A percentile compares a stretch with the other conserved stretches of the same genome.
Evolutionary conservation across 495 filamentous ascomycete species (phyloP).

Genomic region (Thermochaetoides thermophila): DNA sequence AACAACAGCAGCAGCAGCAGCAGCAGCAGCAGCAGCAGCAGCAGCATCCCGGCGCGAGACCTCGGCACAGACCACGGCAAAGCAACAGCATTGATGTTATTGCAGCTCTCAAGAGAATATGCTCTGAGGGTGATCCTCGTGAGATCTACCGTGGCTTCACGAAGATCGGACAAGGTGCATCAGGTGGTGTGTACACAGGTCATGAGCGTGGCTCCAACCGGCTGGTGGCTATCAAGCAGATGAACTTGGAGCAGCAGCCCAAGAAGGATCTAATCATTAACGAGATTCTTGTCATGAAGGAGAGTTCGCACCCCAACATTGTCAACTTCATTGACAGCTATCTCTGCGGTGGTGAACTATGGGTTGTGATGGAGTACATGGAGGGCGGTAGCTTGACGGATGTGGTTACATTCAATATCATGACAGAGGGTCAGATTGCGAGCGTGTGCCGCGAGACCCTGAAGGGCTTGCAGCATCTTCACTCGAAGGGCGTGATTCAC

Average conservation of each 20-base stretch:
- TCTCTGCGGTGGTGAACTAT: conserved; percentile 73
- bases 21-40: conserved; percentile 22
- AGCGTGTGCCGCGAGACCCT: conserved; percentile 89
- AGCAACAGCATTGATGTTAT: conserved; percentile 67
- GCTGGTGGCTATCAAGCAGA: conserved; percentile 97
- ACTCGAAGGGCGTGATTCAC: conserved; percentile 96
- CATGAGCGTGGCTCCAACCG: conserved; percentile 70
- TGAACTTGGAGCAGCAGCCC: conserved; percentile 95
- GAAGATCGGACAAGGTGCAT: conserved; percentile 96
- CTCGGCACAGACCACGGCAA: conserved; percentile 62
- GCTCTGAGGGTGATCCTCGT: conserved; percentile 74
- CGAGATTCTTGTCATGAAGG: conserved; percentile 98
- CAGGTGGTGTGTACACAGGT: conserved; percentile 88
- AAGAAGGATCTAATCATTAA: conserved; percentile 99
- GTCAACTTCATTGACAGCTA: conserved; percentile 98
- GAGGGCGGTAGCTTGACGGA: conserved; percentile 95
- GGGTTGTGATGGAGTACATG: conserved; percentile 99
- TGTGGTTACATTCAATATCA: conserved; percentile 97
- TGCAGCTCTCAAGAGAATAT: conserved; percentile 69
- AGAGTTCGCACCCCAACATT: conserved; percentile 94
- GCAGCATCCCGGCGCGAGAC: conserved; percentile 38
- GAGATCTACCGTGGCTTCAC: conserved; percentile 73
- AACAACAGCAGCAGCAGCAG: conserved; percentile 17
- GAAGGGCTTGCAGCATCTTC: conserved; percentile 82
- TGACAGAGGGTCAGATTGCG: conserved; percentile 94